Percentiles rank a stretch among this genome's conserved stretches.
Conservation (phyloP, 352 stramenopile genomes). For the Phytophthora sansomeana region DNA sequence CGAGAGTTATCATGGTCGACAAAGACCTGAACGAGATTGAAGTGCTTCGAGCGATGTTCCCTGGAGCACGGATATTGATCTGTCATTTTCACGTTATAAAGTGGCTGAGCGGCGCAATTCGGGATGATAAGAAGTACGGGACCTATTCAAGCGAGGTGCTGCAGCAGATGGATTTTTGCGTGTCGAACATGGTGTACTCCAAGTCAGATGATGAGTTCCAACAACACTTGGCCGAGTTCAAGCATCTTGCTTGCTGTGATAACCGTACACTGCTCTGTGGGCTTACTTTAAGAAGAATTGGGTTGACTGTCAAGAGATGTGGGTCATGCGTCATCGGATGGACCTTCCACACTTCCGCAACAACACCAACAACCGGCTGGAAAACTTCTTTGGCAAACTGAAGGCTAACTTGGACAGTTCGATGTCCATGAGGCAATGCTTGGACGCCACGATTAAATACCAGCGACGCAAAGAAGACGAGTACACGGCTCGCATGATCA, state of each 20-base stretch:
- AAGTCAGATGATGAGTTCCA: slow-evolving; percentile 4
- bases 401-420: neutral
- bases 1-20: slow-evolving; percentile 13
- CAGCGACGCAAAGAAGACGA: slow-evolving; percentile 1
- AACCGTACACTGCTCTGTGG: neutral
- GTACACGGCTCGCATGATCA: neutral
- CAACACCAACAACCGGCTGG: neutral
- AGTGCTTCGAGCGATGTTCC: slow-evolving; percentile 3
- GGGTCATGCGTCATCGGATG: neutral
- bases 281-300: neutral
- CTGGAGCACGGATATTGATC: neutral
- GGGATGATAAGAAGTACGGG: slow-evolving; percentile 12
- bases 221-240: slow-evolving; percentile 14
- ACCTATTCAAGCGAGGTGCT: slow-evolving; percentile 4
- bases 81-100: slow-evolving; percentile 14
- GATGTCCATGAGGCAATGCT: neutral
- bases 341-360: neutral
- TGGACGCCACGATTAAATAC: neutral
- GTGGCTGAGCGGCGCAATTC: slow-evolving; percentile 1
- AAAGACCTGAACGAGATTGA: neutral
- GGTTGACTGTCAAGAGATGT: neutral
- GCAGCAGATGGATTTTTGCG: slow-evolving; percentile 15
- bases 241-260: neutral
- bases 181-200: slow-evolving; percentile 10
- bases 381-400: neutral